Conservation (phyloP, 2,329 filamentous ascomycete species). For the Davidsoniella australis region DNA sequence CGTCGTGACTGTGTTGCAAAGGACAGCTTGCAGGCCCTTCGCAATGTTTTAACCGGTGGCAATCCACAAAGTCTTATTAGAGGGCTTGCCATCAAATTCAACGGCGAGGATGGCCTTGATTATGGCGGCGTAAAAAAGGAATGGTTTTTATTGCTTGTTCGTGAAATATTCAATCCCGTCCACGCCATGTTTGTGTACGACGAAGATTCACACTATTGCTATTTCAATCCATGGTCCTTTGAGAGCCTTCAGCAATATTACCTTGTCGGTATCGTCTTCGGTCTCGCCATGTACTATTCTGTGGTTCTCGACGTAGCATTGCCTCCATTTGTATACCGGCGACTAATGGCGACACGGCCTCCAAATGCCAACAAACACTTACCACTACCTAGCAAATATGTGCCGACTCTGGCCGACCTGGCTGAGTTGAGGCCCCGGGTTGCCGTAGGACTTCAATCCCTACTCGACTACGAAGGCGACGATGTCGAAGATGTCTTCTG, state of each 20-base stretch:
- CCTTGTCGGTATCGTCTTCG: constrained; percentile 71
- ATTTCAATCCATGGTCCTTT: constrained; percentile 81
- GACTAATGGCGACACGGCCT: constrained; percentile 46
- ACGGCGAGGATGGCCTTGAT: constrained; percentile 80
- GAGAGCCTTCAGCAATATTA: constrained; percentile 88
- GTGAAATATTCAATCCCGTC: constrained; percentile 81
- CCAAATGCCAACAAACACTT: constrained; percentile 36
- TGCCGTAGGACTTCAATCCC: constrained; percentile 55
- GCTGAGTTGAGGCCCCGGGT: constrained; percentile 65
- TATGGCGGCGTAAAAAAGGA: constrained; percentile 81
- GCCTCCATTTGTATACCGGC: constrained; percentile 78
- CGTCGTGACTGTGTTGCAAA: constrained; percentile 75
- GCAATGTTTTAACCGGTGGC: constrained; percentile 64
- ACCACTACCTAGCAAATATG: constrained; percentile 47
- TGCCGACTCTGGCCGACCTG: constrained; percentile 55
- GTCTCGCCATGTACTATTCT: constrained; percentile 85
- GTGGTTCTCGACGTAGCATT: constrained; percentile 80
- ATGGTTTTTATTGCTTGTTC: constrained; percentile 77
- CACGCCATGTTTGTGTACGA: constrained; percentile 90
- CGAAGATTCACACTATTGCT: constrained; percentile 77
- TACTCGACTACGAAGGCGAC: constrained; percentile 71
- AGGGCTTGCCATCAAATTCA: constrained; percentile 67
- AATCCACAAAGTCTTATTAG: constrained; percentile 73
- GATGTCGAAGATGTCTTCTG: constrained; percentile 59
- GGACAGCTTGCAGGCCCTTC: constrained; percentile 70